A percentile compares a stretch with the other conserved stretches of the same genome.
Evolutionary conservation across 495 filamentous ascomycete genomes (phyloP).

Genomic region (Xylaria longipes): DNA sequence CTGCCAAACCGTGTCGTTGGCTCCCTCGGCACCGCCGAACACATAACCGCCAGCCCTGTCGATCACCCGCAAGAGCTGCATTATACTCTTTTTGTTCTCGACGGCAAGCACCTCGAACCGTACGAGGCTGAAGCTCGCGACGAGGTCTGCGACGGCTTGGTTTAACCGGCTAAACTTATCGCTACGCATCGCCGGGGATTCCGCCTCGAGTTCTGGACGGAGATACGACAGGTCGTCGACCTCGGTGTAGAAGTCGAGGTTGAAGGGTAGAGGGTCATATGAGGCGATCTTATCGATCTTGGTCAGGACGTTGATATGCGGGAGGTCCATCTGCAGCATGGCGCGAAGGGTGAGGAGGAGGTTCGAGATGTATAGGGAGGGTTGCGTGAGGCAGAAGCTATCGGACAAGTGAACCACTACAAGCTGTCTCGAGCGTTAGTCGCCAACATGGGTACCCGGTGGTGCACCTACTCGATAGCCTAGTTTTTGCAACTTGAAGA

Average conservation of each 20-base stretch:
- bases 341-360: conserved; percentile 89
- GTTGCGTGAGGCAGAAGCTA: conserved; percentile 86
- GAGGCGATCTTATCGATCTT: conserved; percentile 89
- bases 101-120: conserved; percentile 93
- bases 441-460: not conserved
- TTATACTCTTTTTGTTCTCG: conserved; percentile 96
- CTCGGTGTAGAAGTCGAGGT: conserved; percentile 95
- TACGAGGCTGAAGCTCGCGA: conserved; percentile 88
- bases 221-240: conserved; percentile 92
- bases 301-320: conserved; percentile 86
- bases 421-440: conserved; percentile 62
- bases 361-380: conserved; percentile 92
- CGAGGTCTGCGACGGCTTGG: conserved; percentile 80
- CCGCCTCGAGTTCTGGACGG: conserved; percentile 72
- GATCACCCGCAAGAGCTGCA: conserved; percentile 82
- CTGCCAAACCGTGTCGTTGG: conserved; percentile 94
- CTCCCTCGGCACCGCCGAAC: conserved; percentile 88
- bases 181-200: conserved; percentile 61
- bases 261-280: conserved; percentile 86
- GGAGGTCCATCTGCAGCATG: conserved; percentile 97
- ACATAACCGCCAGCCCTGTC: conserved; percentile 92
- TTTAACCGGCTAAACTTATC: conserved; percentile 84
- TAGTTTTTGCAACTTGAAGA: conserved; percentile 86
- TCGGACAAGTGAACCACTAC: conserved; percentile 91
- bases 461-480: conserved; percentile 78